Base-by-base conservation (phyloP, 108 stramenopile genomes). In the Epithemia pelagica region DNA sequence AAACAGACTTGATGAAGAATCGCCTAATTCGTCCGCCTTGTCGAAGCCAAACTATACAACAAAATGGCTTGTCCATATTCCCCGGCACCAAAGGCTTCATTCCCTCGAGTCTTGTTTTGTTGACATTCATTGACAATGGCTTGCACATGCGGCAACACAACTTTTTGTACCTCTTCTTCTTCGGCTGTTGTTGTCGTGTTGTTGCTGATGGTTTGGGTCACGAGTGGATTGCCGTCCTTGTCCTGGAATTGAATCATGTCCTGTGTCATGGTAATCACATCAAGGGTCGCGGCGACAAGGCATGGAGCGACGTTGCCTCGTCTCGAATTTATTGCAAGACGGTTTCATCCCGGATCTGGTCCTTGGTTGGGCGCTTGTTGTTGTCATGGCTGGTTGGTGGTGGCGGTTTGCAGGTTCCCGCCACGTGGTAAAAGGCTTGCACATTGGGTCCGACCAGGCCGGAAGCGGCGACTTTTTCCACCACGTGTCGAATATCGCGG, bases 41-140 rank as follows among this genome's bases (percentile, higher is more conserved):
- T 95, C 94, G 59, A 95, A 65, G 1, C 87, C 59, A 95, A 64
- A 54, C 84, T 90, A 74, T 95, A 95, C 63, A 86, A 70, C 19
- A 95, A 70, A 52, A 95, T 74, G 20, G 94, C 94, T 73, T 95
- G 94, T 0, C 82, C 94, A 66, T 95, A 95, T 72, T 95, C 94
- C 51, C 94, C 94, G 8, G 81, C 66, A 28, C 72, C 68, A 79
- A 95, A 95, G 18, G 94, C 88, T 73, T 90, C 90, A 61, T 95
- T 95, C 10, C 90, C 94, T 52, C 86, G 89, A 15, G 82, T 78
- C 65, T 92, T 91, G 80, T 91, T 84, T 46, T 80, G 71, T 37
- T 88, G 83, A 55, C 84, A 83, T 66, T 83, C 84, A 0, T 73
- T 56, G 25, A 95, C 74, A 54, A 84, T 81, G 26, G 72, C 64